phyloP scores from a whole-genome alignment of 169 alveolate genomes.

The Plasmodium knowlesi region DNA sequence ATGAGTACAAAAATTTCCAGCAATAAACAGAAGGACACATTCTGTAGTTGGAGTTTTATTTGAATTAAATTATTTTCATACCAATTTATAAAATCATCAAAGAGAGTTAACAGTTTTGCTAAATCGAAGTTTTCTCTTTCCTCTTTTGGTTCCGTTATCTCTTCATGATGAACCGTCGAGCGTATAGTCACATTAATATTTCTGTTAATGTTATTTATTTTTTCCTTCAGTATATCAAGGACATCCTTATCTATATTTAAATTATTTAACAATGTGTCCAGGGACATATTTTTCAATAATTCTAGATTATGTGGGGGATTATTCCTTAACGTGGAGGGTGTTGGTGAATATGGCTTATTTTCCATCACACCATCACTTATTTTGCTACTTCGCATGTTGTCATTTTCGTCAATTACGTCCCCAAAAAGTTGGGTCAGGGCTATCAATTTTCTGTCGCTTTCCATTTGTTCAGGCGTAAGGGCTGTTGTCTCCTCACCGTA shows the following conservation, averaged over 20 bases:
- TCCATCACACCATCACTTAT: not conserved
- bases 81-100: slow-evolving; percentile 72
- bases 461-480: slow-evolving; percentile 14
- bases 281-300: slow-evolving; percentile 53
- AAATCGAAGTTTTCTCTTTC: slow-evolving; percentile 19
- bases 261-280: slow-evolving; percentile 60
- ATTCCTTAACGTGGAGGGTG: not conserved
- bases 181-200: slow-evolving; percentile 58
- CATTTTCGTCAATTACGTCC: slow-evolving; percentile 67
- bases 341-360: not conserved
- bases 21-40: slow-evolving; percentile 59
- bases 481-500: not conserved
- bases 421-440: slow-evolving; percentile 58
- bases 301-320: slow-evolving; percentile 9
- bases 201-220: slow-evolving; percentile 72
- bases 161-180: slow-evolving; percentile 10
- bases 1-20: slow-evolving; percentile 57
- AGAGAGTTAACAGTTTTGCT: slow-evolving; percentile 6
- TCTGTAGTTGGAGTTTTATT: slow-evolving; percentile 59
- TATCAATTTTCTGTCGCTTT: slow-evolving; percentile 40
- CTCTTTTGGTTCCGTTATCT: slow-evolving; percentile 14
- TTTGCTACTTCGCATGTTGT: not conserved
- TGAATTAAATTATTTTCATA: slow-evolving; percentile 70
- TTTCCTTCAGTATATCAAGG: slow-evolving; percentile 60
- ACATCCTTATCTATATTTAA: slow-evolving; percentile 52